Percentiles rank a stretch among this genome's conserved stretches.
Evolutionary conservation across 1,139 yeast species (phyloP).

Genomic region (Wickerhamomyces sp.): DNA sequence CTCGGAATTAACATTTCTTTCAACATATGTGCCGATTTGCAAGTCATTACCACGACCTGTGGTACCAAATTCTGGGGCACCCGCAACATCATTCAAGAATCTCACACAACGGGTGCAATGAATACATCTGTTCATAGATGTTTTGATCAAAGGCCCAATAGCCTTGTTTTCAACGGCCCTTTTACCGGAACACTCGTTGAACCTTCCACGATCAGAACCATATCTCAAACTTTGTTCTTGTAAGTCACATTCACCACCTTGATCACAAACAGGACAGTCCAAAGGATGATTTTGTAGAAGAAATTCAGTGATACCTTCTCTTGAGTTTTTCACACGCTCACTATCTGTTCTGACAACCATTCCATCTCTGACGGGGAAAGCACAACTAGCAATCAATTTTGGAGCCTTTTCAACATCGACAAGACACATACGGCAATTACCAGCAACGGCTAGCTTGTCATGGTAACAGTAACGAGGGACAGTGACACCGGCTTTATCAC

Average conservation of each 20-base stretch:
- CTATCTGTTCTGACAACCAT: slow-evolving; percentile 83
- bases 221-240: slow-evolving; percentile 85
- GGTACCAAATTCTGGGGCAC: slow-evolving; percentile 88
- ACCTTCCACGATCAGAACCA: slow-evolving; percentile 85
- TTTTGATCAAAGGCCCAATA: slow-evolving; percentile 84
- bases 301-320: slow-evolving; percentile 92
- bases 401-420: slow-evolving; percentile 91
- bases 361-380: slow-evolving; percentile 85
- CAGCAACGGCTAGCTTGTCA: slow-evolving; percentile 89
- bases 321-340: slow-evolving; percentile 76
- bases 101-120: slow-evolving; percentile 92
- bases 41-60: slow-evolving; percentile 88
- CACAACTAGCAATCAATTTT: slow-evolving; percentile 86
- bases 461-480: slow-evolving; percentile 91
- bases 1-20: slow-evolving; percentile 80
- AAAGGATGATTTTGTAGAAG: slow-evolving; percentile 84
- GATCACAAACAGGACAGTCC: slow-evolving; percentile 92
- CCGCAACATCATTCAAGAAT: slow-evolving; percentile 87
- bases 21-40: slow-evolving; percentile 89
- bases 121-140: slow-evolving; percentile 90
- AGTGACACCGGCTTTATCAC: slow-evolving; percentile 84
- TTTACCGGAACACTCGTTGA: slow-evolving; percentile 75
- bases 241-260: slow-evolving; percentile 92
- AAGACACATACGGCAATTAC: slow-evolving; percentile 91
- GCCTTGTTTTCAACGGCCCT: slow-evolving; percentile 90